Conservation (phyloP, 1,284 basidiomycete genomes). For the Ceratobasidium sp. region DNA sequence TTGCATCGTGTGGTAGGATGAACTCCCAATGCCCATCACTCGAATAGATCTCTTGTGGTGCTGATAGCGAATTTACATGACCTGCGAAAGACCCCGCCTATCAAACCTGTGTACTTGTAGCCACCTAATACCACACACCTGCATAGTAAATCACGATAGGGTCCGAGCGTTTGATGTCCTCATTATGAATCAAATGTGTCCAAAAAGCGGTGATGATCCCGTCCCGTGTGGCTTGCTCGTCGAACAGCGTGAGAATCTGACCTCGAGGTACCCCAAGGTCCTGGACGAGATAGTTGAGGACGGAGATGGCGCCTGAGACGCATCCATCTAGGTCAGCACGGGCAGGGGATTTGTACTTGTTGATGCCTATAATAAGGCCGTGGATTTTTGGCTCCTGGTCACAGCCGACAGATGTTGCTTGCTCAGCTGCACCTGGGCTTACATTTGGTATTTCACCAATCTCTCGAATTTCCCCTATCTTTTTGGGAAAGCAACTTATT, state of each 20-base stretch:
- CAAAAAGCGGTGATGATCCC: constrained; percentile 1
- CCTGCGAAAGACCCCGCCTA: background rate
- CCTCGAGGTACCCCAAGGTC: background rate
- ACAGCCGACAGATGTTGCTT: background rate
- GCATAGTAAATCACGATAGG: constrained; percentile 32
- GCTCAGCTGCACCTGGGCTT: background rate
- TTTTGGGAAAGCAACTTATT: too few species aligned
- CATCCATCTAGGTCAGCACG: background rate
- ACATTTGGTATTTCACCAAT: too few species aligned
- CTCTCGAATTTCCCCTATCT: too few species aligned
- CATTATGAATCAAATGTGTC: constrained; percentile 18
- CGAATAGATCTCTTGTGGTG: background rate
- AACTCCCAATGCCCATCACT: background rate
- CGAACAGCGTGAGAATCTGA: background rate
- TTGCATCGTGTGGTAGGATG: constrained; percentile 24
- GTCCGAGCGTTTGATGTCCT: constrained; percentile 1
- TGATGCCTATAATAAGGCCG: constrained; percentile 27
- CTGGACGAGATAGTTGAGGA: constrained; percentile 7
- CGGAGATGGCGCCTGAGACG: background rate
- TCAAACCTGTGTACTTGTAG: too few species aligned
- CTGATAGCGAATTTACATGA: background rate
- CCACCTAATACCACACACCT: background rate
- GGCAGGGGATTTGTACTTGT: constrained; percentile 1
- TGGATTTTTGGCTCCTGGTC: background rate
- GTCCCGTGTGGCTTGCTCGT: constrained; percentile 16